These are phyloP conservation scores for Podospora sp. DNA, from an alignment of 495 filamentous ascomycete species.

Conservation along the genomic window DNA sequence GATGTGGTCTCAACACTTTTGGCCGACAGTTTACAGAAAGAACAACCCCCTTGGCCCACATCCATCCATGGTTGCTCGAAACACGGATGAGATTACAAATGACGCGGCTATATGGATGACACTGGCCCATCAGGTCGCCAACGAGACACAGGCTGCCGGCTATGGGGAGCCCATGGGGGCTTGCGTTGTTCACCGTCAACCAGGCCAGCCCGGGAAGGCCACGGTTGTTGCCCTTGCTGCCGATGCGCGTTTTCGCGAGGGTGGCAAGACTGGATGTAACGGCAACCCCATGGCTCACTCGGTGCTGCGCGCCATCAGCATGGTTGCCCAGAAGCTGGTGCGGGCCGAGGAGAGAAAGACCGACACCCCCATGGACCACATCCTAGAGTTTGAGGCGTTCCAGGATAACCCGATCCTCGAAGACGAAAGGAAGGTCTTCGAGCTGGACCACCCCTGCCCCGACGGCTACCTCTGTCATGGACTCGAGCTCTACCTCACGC, in stretches of 20 bases:
- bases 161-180: constrained; percentile 74
- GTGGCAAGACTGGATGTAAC: constrained; percentile 42
- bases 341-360: constrained; percentile 42
- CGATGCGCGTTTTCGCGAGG: constrained; percentile 70
- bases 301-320: constrained; percentile 81
- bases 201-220: constrained; percentile 41
- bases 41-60: constrained; percentile 77
- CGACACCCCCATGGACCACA: constrained; percentile 23
- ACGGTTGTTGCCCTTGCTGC: constrained; percentile 71
- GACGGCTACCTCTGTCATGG: constrained; percentile 94
- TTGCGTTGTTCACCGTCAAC: constrained; percentile 70
- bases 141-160: constrained; percentile 55
- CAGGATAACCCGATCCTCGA: constrained; percentile 47
- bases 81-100: constrained; percentile 59
- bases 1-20: constrained; percentile 74
- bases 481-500: constrained; percentile 86
- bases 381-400: constrained; percentile 51
- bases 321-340: constrained; percentile 75
- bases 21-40: constrained; percentile 87
- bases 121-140: constrained; percentile 66
- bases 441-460: constrained; percentile 46
- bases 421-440: constrained; percentile 47
- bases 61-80: constrained; percentile 59
- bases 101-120: constrained; percentile 64
- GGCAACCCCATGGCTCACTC: constrained; percentile 83